A percentile compares a stretch with the other conserved stretches of the same genome.
Evolutionary conservation across 441 rosid species (phyloP).

Genomic region (Pelargonium myrrhifolium): DNA sequence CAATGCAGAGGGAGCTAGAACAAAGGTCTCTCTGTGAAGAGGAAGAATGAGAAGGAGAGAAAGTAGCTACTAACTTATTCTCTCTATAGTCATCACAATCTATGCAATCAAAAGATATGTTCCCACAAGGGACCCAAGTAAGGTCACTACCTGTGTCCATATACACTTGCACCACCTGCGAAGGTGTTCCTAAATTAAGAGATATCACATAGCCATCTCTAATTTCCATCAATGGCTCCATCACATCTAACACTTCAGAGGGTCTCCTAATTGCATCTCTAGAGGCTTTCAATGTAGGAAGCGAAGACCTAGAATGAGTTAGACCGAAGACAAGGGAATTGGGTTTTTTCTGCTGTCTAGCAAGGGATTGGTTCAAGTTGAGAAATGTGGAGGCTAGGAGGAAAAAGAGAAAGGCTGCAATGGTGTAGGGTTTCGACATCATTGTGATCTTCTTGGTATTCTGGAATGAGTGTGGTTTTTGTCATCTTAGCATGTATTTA

Average conservation of each 20-base stretch:
- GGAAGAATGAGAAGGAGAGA: slow-evolving; percentile 60
- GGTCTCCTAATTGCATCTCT: slow-evolving; percentile 22
- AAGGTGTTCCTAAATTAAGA: slow-evolving; percentile 68
- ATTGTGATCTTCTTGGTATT: background rate
- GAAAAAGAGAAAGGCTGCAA: slow-evolving; percentile 21
- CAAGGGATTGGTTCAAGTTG: slow-evolving; percentile 28
- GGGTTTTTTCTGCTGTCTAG: slow-evolving; percentile 27
- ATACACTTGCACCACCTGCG: slow-evolving; percentile 61
- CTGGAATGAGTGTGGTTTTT: slow-evolving; percentile 16
- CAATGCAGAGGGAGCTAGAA: slow-evolving; percentile 45
- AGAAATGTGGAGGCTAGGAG: slow-evolving; percentile 17
- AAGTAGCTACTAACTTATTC: slow-evolving; percentile 31
- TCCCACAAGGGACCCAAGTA: slow-evolving; percentile 85
- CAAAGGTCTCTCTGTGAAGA: slow-evolving; percentile 50
- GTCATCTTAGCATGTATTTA: slow-evolving; percentile 22
- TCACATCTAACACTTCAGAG: slow-evolving; percentile 23
- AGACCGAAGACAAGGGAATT: slow-evolving; percentile 46
- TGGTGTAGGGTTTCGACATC: slow-evolving; percentile 19
- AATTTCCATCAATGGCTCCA: slow-evolving; percentile 57
- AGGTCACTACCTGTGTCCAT: slow-evolving; percentile 93
- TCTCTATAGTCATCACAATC: slow-evolving; percentile 55
- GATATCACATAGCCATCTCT: slow-evolving; percentile 74
- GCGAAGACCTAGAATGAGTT: slow-evolving; percentile 33
- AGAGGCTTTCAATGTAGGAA: slow-evolving; percentile 30
- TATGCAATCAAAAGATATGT: slow-evolving; percentile 57